Conservation (phyloP, 2,329 filamentous ascomycete genomes). For the Hirsutella minnesotensis region DNA sequence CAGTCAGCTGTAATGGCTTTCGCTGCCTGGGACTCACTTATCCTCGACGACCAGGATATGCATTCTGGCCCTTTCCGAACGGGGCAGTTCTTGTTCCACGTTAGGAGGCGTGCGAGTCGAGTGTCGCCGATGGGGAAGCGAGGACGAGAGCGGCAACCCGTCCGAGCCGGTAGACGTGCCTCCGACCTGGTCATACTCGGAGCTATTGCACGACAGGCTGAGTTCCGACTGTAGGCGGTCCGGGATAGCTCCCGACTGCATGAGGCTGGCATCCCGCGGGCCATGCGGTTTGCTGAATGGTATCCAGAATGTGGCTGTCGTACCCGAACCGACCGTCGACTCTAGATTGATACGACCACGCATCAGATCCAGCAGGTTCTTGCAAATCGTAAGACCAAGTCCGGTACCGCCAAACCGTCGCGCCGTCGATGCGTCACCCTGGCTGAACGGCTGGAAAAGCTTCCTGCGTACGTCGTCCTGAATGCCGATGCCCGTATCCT, state of each 20-base stretch:
- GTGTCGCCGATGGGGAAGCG: slow-evolving; percentile 17
- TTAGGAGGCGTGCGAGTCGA: slow-evolving; percentile 23
- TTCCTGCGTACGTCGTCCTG: slow-evolving; percentile 62
- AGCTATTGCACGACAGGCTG: slow-evolving; percentile 55
- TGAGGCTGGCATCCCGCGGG: slow-evolving; percentile 33
- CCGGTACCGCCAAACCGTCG: slow-evolving; percentile 70
- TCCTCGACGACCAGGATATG: slow-evolving; percentile 74
- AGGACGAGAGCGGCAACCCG: slow-evolving; percentile 10
- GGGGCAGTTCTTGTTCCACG: slow-evolving; percentile 36
- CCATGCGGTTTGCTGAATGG: slow-evolving; percentile 61
- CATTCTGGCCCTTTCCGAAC: slow-evolving; percentile 47
- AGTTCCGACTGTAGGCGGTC: slow-evolving; percentile 54
- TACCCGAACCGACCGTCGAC: slow-evolving; percentile 55
- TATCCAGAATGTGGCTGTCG: slow-evolving; percentile 65
- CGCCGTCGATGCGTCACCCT: slow-evolving; percentile 71
- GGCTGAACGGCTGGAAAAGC: slow-evolving; percentile 70
- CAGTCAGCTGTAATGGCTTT: background rate
- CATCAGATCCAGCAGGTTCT: slow-evolving; percentile 72
- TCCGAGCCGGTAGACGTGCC: slow-evolving; percentile 25
- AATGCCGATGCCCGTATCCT: slow-evolving; percentile 74
- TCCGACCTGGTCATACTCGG: slow-evolving; percentile 43
- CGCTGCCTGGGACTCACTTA: slow-evolving; percentile 43
- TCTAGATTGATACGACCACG: slow-evolving; percentile 60
- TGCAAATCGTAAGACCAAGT: slow-evolving; percentile 67
- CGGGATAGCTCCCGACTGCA: slow-evolving; percentile 52